These are phyloP conservation scores for Rhododendron griersonianum DNA, from an alignment of 148 eudicot species.

Conservation along the genomic window DNA sequence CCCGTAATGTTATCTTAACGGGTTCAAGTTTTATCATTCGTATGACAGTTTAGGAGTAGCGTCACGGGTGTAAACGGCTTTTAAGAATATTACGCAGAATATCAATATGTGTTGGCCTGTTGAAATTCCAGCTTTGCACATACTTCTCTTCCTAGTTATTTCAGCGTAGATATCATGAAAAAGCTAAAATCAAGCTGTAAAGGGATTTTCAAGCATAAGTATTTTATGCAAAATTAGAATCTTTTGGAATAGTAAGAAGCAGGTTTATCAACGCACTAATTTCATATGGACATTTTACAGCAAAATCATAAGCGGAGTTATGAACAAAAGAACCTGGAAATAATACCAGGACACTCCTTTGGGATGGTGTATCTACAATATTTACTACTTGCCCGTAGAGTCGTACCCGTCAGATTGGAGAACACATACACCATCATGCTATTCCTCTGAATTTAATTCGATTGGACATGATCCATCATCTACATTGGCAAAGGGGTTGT, in stretches of 20 bases:
- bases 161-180: neutral
- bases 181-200: neutral
- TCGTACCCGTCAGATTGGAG: neutral
- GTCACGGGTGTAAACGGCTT: neutral
- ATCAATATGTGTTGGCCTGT: neutral
- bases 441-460: slow-evolving; percentile 51
- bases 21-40: neutral
- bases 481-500: slow-evolving; percentile 67
- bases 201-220: neutral
- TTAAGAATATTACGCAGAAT: neutral
- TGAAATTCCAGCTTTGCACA: neutral
- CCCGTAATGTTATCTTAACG: neutral
- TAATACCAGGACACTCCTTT: neutral
- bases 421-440: neutral
- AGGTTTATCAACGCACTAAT: neutral
- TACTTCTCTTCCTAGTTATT: neutral
- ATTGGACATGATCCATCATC: slow-evolving; percentile 88
- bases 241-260: neutral
- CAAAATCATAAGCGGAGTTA: neutral
- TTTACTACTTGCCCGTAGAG: neutral
- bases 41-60: neutral
- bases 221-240: neutral
- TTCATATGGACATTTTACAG: neutral
- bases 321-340: neutral
- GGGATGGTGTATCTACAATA: neutral